Percentiles rank a stretch among this genome's conserved stretches.
These are phyloP conservation scores for Aspergillus asperescens DNA, from an alignment of 495 filamentous ascomycete species.

Conservation along the genomic window DNA sequence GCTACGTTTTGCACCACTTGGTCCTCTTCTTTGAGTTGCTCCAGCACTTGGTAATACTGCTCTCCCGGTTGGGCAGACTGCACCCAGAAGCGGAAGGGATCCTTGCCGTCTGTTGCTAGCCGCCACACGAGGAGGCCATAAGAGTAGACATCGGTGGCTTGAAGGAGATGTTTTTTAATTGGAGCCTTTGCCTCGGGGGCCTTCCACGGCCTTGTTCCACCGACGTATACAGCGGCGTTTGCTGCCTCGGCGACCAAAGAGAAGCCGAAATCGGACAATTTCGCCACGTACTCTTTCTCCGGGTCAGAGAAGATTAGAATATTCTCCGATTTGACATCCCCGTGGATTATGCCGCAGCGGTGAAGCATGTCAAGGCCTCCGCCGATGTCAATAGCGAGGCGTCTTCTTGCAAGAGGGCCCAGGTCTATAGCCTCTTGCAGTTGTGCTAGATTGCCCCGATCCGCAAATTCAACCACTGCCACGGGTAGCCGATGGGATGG, in stretches of 20 bases:
- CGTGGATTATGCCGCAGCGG: not conserved
- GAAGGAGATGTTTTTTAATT: not conserved
- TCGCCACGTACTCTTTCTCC: not conserved
- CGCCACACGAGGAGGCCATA: not conserved
- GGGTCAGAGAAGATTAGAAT: not conserved
- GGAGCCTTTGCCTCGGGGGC: not conserved
- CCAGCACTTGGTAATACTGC: no score
- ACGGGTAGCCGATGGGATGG: not conserved
- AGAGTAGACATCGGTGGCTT: not conserved
- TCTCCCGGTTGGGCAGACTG: no score
- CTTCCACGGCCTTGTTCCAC: not conserved
- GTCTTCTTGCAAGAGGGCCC: no score
- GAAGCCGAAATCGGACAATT: not conserved
- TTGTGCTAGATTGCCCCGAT: not conserved
- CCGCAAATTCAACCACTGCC: not conserved
- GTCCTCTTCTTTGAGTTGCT: no score
- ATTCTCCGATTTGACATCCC: conserved; percentile 1
- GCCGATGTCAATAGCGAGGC: no score
- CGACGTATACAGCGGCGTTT: not conserved
- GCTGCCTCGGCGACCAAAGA: not conserved
- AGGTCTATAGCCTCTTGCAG: no score
- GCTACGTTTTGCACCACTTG: no score
- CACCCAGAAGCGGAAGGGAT: no score
- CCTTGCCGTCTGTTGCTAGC: not conserved
- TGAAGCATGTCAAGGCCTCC: not conserved